These are phyloP conservation scores for Ophiobolus disseminans DNA, from an alignment of 2,329 filamentous ascomycete genomes.

Conservation along the genomic window DNA sequence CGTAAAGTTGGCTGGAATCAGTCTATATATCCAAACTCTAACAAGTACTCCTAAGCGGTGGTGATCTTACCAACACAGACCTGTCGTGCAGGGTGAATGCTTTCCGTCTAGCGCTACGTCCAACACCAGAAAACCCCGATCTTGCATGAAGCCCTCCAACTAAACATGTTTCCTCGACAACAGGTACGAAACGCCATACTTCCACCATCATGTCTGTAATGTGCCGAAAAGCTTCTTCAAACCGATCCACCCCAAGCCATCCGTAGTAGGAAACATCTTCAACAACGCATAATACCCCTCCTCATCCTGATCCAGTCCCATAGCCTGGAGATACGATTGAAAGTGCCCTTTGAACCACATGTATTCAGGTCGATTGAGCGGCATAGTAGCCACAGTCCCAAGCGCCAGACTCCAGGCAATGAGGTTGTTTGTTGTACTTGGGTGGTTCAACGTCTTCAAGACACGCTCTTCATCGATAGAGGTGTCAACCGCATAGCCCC, in stretches of 20 bases:
- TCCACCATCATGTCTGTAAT: too few relatives aligned
- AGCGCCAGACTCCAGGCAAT: conserved; percentile 26
- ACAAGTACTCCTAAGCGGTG: too few relatives aligned
- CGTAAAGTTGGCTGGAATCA: too few relatives aligned
- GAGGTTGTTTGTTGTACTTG: conserved; percentile 16
- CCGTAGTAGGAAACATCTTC: conserved; percentile 17
- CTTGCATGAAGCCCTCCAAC: too few relatives aligned
- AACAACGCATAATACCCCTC: conserved; percentile 11
- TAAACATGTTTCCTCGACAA: too few relatives aligned
- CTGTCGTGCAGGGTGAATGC: too few relatives aligned
- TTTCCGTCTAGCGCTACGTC: too few relatives aligned
- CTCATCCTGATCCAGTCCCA: conserved; percentile 13
- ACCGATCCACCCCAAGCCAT: conserved; percentile 16
- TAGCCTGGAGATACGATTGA: conserved; percentile 13
- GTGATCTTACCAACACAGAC: too few relatives aligned
- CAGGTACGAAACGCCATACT: too few relatives aligned
- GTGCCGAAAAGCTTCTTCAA: conserved; percentile 5
- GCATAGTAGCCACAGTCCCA: conserved; percentile 22
- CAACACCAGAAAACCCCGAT: too few relatives aligned
- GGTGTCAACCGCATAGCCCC: neutral
- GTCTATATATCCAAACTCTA: too few relatives aligned
- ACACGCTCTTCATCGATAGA: neutral
- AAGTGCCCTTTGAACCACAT: conserved; percentile 26
- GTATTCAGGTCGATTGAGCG: conserved; percentile 17
- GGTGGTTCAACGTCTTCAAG: neutral